These are phyloP conservation scores for Tagetes erecta DNA, from an alignment of 129 eudicot genomes.

Conservation along the genomic window DNA sequence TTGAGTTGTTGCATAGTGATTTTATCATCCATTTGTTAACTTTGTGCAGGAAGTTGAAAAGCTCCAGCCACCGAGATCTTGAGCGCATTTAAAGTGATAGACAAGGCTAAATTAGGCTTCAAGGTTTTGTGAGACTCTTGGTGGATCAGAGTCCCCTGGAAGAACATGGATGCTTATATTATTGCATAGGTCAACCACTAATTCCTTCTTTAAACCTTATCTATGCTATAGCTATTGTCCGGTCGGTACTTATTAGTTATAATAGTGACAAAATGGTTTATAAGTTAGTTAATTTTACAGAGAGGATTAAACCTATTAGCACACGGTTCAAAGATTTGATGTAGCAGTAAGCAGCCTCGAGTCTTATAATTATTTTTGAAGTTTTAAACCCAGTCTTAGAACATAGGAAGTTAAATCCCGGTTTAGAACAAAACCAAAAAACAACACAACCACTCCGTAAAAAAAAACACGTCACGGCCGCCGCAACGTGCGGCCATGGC, in stretches of 20 bases:
- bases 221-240: background rate
- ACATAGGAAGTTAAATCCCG: no score
- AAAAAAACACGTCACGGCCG: no score
- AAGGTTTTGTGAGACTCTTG: constrained; percentile 76
- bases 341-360: constrained; percentile 69
- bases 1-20: no score
- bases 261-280: background rate
- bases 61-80: constrained; percentile 61
- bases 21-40: no score
- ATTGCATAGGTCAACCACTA: constrained; percentile 63
- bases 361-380: no score
- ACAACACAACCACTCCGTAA: no score
- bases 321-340: constrained; percentile 97
- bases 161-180: constrained; percentile 97
- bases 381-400: no score
- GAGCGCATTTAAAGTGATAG: constrained; percentile 60
- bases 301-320: constrained; percentile 67
- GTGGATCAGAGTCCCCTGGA: constrained; percentile 90
- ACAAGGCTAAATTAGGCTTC: constrained; percentile 92
- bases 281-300: constrained; percentile 31
- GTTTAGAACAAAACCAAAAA: no score
- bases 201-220: background rate
- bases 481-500: no score
- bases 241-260: background rate
- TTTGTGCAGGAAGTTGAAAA: constrained; percentile 78